These are phyloP conservation scores for Bryum argenteum DNA, from an alignment of 225 moss, liverwort and hornwort species.

Conservation along the genomic window DNA sequence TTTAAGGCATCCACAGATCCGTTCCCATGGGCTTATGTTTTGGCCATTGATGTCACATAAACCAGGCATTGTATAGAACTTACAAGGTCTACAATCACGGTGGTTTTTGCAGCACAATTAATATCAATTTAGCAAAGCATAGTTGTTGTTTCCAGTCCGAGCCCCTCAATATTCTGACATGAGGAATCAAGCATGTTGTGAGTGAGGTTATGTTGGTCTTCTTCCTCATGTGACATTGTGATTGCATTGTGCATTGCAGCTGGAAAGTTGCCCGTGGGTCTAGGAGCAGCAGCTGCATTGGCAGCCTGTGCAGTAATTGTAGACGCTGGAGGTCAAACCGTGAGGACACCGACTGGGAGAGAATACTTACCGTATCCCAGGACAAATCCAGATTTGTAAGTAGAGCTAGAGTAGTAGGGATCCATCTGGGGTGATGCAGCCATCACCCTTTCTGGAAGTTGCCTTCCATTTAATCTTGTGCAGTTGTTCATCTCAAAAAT, in stretches of 20 bases:
- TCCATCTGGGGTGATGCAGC: conserved; percentile 8
- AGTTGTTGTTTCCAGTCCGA: no score
- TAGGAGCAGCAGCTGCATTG: conserved; percentile 86
- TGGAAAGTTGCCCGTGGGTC: conserved; percentile 70
- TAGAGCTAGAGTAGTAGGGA: not conserved
- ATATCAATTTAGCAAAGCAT: no score
- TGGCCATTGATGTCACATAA: not conserved
- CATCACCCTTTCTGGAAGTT: not conserved
- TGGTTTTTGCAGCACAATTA: no score
- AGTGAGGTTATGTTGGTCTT: not conserved
- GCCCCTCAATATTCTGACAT: no score
- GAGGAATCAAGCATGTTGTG: no score
- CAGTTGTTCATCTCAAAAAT: not conserved
- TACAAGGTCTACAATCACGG: no score
- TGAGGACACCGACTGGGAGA: conserved; percentile 66
- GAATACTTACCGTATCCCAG: conserved; percentile 82
- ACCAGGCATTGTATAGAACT: no score
- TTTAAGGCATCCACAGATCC: not conserved
- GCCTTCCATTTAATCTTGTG: conserved; percentile 7
- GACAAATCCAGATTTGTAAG: conserved; percentile 51
- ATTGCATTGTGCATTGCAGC: conserved; percentile 40
- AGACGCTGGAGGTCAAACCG: conserved; percentile 80
- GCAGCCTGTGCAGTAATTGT: conserved; percentile 79
- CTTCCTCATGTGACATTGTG: not conserved
- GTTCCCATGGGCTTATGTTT: not conserved